Evolutionary conservation across 2,329 filamentous ascomycete genomes (phyloP).

Genomic region (Cyphellophora europaea): DNA sequence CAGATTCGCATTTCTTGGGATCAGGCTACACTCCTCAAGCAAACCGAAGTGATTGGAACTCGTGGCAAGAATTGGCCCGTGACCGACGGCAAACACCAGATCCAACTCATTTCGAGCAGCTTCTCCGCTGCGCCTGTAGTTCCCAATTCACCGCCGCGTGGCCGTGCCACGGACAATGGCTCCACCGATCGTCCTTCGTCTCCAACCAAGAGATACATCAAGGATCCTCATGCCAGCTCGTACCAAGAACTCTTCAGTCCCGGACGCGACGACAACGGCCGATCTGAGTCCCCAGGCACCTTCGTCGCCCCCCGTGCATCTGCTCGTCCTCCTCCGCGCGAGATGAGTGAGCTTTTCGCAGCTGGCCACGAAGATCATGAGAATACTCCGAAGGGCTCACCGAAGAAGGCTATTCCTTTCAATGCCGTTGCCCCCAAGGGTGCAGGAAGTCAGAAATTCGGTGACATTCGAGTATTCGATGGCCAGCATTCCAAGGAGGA

Average conservation of each 20-base stretch:
- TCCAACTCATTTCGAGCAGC: constrained; percentile 59
- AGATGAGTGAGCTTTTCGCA: constrained; percentile 61
- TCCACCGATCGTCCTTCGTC: constrained; percentile 19
- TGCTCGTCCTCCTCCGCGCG: constrained; percentile 59
- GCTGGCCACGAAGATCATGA: constrained; percentile 32
- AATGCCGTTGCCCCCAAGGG: constrained; percentile 32
- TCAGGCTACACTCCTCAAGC: constrained; percentile 83
- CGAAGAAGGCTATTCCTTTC: constrained; percentile 12
- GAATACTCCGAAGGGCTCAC: constrained; percentile 19
- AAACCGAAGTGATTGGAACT: constrained; percentile 86
- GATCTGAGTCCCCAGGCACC: constrained; percentile 41
- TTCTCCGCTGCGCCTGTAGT: constrained; percentile 24
- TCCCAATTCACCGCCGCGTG: constrained; percentile 13
- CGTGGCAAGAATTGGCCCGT: constrained; percentile 93
- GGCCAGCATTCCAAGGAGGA: constrained; percentile 31
- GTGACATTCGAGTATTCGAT: constrained; percentile 47
- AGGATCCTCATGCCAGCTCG: constrained; percentile 32
- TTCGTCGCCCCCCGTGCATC: constrained; percentile 54
- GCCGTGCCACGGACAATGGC: constrained; percentile 12
- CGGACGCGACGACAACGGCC: constrained; percentile 10
- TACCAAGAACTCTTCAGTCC: constrained; percentile 14
- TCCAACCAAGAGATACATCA: constrained; percentile 31
- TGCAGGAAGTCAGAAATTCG: constrained; percentile 40
- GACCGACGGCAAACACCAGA: constrained; percentile 74
- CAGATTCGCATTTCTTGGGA: constrained; percentile 93